These are phyloP conservation scores for Mucor piriformis DNA, from an alignment of 371 early-diverging fungal species.

Conservation along the genomic window DNA sequence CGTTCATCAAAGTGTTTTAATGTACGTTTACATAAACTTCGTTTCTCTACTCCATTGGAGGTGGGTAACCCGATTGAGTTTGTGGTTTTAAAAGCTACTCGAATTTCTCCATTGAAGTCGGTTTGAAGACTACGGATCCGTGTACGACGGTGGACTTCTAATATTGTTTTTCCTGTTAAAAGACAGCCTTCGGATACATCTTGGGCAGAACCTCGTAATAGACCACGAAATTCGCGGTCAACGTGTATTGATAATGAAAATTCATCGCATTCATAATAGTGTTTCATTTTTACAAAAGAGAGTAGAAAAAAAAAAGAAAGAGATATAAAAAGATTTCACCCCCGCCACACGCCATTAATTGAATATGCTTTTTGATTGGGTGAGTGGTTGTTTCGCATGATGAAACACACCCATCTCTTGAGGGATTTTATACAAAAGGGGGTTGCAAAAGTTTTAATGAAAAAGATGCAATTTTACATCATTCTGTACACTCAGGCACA, in stretches of 20 bases:
- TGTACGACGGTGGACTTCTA: constrained; percentile 2
- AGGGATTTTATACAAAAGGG: too few species aligned
- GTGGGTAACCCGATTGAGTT: constrained; percentile 19
- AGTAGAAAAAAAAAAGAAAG: neutral
- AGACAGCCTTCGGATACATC: constrained; percentile 30
- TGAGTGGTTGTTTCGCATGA: too few species aligned
- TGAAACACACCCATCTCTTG: too few species aligned
- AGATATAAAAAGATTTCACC: neutral
- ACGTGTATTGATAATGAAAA: constrained; percentile 11
- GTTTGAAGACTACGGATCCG: constrained; percentile 16
- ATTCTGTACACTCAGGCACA: too few species aligned
- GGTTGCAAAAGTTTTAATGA: too few species aligned
- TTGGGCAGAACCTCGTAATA: constrained; percentile 22
- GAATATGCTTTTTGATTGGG: too few species aligned
- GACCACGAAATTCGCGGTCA: constrained; percentile 20
- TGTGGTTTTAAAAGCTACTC: constrained; percentile 16
- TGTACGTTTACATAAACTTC: constrained; percentile 2
- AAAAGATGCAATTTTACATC: too few species aligned
- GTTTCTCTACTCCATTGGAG: constrained; percentile 13
- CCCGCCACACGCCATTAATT: too few species aligned
- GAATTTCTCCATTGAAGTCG: constrained; percentile 9
- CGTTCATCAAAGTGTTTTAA: constrained; percentile 2
- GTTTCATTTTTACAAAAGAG: neutral
- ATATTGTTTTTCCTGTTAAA: constrained; percentile 4
- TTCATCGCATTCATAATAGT: constrained; percentile 12